Evolutionary conservation across 1,284 basidiomycete genomes (phyloP).

Genomic region (Ganoderma meredithae): DNA sequence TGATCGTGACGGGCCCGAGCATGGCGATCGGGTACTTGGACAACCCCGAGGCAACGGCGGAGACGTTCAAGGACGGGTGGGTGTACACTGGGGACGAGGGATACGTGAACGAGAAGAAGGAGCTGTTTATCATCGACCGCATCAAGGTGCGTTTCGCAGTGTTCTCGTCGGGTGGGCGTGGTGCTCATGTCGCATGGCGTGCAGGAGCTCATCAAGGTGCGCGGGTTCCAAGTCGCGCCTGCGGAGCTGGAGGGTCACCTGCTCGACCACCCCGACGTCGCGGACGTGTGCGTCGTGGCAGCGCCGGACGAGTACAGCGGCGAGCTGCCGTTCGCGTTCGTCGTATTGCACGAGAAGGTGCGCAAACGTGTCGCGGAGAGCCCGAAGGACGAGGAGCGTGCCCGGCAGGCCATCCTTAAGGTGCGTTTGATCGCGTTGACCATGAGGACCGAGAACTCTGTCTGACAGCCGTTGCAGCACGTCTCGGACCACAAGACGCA

Average conservation of each 20-base stretch:
- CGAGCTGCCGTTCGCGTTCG: constrained; percentile 79
- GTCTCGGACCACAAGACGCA: constrained; percentile 36
- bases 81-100: constrained; percentile 55
- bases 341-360: constrained; percentile 61
- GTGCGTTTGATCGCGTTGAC: constrained; percentile 19
- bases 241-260: constrained; percentile 62
- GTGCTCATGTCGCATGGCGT: not conserved
- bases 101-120: constrained; percentile 47
- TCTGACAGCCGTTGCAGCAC: constrained; percentile 36
- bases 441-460: not conserved
- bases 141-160: constrained; percentile 45
- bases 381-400: constrained; percentile 44
- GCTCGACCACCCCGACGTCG: constrained; percentile 62
- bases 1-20: constrained; percentile 49
- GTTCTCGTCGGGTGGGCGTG: not conserved
- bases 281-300: constrained; percentile 71
- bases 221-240: constrained; percentile 67
- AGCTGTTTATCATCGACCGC: constrained; percentile 53
- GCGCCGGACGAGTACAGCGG: constrained; percentile 80
- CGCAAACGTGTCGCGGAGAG: constrained; percentile 47
- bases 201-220: constrained; percentile 71
- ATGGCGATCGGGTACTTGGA: constrained; percentile 51
- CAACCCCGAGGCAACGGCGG: constrained; percentile 49
- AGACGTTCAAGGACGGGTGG: constrained; percentile 54
- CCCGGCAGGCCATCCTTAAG: constrained; percentile 36